A percentile compares a stretch with the other conserved stretches of the same genome.
Conservation (phyloP, 2,329 filamentous ascomycete genomes). For the Fusarium buharicum region DNA sequence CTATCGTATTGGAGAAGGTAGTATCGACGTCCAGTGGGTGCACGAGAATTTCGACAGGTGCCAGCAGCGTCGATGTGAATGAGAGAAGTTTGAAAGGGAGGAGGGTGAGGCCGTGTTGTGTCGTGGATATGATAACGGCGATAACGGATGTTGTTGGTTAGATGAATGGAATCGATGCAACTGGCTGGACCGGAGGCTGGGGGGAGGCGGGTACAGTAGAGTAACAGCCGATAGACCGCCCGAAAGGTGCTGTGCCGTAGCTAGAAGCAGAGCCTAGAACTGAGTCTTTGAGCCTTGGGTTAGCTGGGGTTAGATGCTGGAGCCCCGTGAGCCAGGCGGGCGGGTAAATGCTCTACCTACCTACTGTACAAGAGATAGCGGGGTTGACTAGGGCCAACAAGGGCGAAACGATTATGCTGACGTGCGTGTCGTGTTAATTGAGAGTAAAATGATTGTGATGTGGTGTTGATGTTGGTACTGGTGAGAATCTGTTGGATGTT, state of each 20-base stretch:
- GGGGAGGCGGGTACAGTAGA: conserved; percentile 10
- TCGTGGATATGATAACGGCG: conserved; percentile 23
- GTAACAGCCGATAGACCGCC: conserved; percentile 7
- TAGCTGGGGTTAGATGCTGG: conserved; percentile 24
- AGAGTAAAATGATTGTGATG: neutral
- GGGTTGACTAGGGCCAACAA: conserved; percentile 18
- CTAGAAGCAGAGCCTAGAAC: conserved; percentile 4
- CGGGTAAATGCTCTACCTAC: conserved; percentile 32
- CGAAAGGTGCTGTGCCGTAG: neutral
- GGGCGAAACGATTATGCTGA: neutral
- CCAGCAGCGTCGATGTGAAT: neutral
- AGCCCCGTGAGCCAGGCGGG: conserved; percentile 39
- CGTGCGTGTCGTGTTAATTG: neutral
- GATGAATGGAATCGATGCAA: conserved; percentile 4
- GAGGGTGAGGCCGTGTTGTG: neutral
- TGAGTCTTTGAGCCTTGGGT: conserved; percentile 2
- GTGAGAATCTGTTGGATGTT: conserved; percentile 3
- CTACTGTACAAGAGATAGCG: conserved; percentile 19
- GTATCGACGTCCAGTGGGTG: conserved; percentile 3
- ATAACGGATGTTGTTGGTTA: conserved; percentile 26
- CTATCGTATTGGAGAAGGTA: conserved; percentile 28
- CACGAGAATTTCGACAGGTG: neutral
- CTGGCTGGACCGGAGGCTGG: conserved; percentile 20
- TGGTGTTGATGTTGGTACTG: neutral
- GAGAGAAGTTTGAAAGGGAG: neutral